Evolutionary conservation across 441 rosid genomes (phyloP), one percentile per base, ranked within the genome.

Genomic region (Lepidium campestre): DNA sequence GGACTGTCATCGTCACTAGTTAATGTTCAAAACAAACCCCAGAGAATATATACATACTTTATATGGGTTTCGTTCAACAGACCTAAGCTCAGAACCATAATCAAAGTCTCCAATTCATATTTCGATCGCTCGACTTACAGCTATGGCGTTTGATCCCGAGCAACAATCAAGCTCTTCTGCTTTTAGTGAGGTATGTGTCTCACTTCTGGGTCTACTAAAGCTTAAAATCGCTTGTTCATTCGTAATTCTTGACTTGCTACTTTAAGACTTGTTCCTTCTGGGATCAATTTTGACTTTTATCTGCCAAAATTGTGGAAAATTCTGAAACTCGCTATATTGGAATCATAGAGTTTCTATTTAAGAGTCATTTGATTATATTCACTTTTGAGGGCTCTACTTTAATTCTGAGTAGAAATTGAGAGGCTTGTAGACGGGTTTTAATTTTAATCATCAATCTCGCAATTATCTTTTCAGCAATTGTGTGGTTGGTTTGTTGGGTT

Each of bases 131-230:
- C 29, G 11, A 35, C 17, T n/a, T 42, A 5, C 41, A 55, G 58
- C 63, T 65, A 90, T 91, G 96, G 84, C 81, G 45, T 70, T 83
- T 45, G 90, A 85, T 77, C 80, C 81, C 17, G 84, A 85, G 73
- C 84, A 74, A 18, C 75, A 67, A 64, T 46, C 78, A n/a, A 64
- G 70, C 23, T 75, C 86, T 49, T 81, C 89, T 49, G 64, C 3
- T 44, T 50, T 73, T 17, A 71, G 22, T 56, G 84, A 82, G 93
- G 86, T 88, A 72, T 37, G 8, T 7, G n/a, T 40, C 50, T 54
- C 53, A 18, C 27, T 52, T 12, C 53, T 57, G 27, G n/a, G 10
- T 62, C 49, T 59, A 15, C 37, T 37, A 15, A 8, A 15, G 59
- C 59, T 27, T 29, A 10, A 31, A 31, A 1, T 29, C 19, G 53